Evolutionary conservation across 345 rosid genomes (phyloP).

Genomic region (Carallia brachiata): DNA sequence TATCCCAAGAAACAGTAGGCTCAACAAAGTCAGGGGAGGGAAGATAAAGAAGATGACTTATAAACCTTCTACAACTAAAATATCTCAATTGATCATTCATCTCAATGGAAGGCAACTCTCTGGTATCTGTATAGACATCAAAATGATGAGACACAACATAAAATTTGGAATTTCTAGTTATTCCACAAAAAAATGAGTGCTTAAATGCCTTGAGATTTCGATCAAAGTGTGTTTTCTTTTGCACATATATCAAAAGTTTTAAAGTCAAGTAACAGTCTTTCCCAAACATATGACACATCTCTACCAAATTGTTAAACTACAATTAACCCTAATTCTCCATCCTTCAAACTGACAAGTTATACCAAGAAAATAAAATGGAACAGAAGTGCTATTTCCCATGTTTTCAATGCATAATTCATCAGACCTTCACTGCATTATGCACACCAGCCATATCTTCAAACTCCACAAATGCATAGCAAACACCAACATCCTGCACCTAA

Average conservation of each 20-base stretch:
- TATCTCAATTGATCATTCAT: not conserved
- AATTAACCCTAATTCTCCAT: too few relatives aligned
- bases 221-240: too few relatives aligned
- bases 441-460: slow-evolving; percentile 64
- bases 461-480: slow-evolving; percentile 76
- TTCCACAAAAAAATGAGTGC: not conserved
- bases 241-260: not conserved
- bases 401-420: slow-evolving; percentile 4
- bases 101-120: not conserved
- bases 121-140: not conserved
- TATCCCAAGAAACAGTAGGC: too few relatives aligned
- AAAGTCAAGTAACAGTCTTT: not conserved
- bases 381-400: not conserved
- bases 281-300: not conserved
- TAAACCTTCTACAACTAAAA: not conserved
- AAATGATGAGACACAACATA: not conserved
- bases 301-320: not conserved
- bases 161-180: not conserved
- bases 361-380: not conserved
- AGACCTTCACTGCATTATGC: slow-evolving; percentile 54
- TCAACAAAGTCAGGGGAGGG: too few relatives aligned
- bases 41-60: too few relatives aligned
- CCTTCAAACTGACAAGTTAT: not conserved
- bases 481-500: slow-evolving; percentile 58
- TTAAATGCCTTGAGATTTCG: not conserved